Conservation (phyloP, 768 basidiomycete species). For the Crepidotus variabilis region DNA sequence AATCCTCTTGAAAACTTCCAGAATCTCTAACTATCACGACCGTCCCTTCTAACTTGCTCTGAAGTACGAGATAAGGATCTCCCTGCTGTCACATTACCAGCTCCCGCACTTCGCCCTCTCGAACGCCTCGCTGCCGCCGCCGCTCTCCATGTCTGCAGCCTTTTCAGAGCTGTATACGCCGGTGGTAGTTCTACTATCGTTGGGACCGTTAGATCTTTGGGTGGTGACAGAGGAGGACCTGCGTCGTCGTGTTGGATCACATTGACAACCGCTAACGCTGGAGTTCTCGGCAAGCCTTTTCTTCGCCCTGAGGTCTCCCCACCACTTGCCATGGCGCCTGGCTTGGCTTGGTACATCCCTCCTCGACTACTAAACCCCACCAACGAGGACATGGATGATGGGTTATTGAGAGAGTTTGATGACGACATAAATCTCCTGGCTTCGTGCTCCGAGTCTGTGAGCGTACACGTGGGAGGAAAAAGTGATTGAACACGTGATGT, state of each 20-base stretch:
- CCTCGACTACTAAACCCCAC: conserved; percentile 13
- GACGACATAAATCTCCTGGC: conserved; percentile 33
- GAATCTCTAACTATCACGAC: too few relatives aligned
- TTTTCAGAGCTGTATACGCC: conserved; percentile 65
- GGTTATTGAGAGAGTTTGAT: conserved; percentile 30
- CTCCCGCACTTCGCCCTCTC: too few relatives aligned
- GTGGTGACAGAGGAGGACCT: conserved; percentile 42
- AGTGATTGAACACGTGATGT: too few relatives aligned
- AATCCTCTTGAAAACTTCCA: too few relatives aligned
- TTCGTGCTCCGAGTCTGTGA: conserved; percentile 24
- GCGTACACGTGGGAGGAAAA: too few relatives aligned
- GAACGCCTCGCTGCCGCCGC: too few relatives aligned
- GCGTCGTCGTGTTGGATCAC: conserved; percentile 86
- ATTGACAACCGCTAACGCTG: conserved; percentile 62
- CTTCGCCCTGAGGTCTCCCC: conserved; percentile 22
- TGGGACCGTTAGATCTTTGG: conserved; percentile 32
- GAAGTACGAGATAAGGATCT: too few relatives aligned
- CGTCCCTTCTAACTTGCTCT: too few relatives aligned
- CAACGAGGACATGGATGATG: conserved; percentile 43
- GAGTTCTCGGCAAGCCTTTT: conserved; percentile 47
- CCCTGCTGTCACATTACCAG: too few relatives aligned
- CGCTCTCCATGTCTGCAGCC: too few relatives aligned
- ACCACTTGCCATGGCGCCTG: conserved; percentile 22
- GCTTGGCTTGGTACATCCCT: conserved; percentile 3
- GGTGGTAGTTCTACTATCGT: conserved; percentile 84